Evolutionary conservation across 176 grass and related monocot species (phyloP).

Genomic region (Avena sativa): DNA sequence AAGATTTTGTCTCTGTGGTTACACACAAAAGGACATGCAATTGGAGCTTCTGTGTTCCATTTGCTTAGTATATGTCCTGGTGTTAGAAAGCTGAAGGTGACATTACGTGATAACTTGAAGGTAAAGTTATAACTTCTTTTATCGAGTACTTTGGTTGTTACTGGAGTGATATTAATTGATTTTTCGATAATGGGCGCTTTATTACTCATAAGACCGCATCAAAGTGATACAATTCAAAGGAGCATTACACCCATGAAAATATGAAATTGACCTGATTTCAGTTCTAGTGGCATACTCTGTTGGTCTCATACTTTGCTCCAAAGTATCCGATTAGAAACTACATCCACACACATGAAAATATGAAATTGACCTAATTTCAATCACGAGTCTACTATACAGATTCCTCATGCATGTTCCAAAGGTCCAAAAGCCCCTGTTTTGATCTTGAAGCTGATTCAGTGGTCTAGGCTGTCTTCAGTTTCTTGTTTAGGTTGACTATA

Average conservation of each 20-base stretch:
- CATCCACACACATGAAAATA: background rate
- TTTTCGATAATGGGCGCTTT: no score
- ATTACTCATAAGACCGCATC: no score
- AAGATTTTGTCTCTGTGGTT: conserved; percentile 23
- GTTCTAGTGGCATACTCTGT: background rate
- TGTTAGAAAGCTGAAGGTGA: conserved; percentile 22
- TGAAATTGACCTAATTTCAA: background rate
- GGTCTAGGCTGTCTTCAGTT: background rate
- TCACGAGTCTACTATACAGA: conserved; percentile 8
- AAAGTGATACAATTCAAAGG: no score
- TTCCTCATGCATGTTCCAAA: background rate
- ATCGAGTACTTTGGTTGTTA: background rate
- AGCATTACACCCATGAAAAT: no score
- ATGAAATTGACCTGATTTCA: no score
- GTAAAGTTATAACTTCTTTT: conserved; percentile 33
- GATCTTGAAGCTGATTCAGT: background rate
- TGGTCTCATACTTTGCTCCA: background rate
- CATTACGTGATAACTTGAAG: conserved; percentile 15
- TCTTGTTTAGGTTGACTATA: background rate
- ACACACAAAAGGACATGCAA: conserved; percentile 26
- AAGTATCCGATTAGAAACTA: background rate
- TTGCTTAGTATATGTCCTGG: conserved; percentile 19
- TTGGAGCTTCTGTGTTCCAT: conserved; percentile 42
- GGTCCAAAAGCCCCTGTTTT: background rate
- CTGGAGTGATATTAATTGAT: conserved; percentile 1